Evolutionary conservation across 257 asterid genomes (phyloP).

Genomic region (Agastache rugosa): DNA sequence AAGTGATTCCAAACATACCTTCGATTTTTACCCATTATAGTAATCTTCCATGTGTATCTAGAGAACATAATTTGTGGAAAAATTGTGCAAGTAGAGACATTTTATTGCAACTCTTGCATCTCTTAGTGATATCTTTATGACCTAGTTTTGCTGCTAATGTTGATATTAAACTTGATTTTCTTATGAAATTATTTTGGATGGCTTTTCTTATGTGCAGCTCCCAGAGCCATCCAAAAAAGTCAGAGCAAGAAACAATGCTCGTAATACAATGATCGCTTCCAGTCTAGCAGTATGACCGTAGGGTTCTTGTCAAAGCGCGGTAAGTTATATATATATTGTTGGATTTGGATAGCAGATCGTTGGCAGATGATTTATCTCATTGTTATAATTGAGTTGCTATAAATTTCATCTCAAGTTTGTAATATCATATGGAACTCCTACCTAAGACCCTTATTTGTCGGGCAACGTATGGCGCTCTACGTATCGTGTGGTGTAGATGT

Average conservation of each 20-base stretch:
- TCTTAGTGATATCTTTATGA: neutral
- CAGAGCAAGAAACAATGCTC: constrained; percentile 31
- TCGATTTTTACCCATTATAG: neutral
- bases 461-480: constrained; percentile 5
- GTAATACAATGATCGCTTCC: constrained; percentile 7
- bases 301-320: neutral
- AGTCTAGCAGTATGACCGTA: constrained; percentile 15
- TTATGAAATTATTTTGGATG: neutral
- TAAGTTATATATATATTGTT: constrained; percentile 9
- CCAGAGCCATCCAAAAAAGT: constrained; percentile 37
- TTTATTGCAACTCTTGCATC: neutral
- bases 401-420: constrained; percentile 29
- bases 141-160: neutral
- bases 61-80: neutral
- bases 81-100: neutral
- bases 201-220: constrained; percentile 27
- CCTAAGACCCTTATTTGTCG: constrained; percentile 6
- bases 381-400: neutral
- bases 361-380: constrained; percentile 24
- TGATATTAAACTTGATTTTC: neutral
- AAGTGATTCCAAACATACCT: neutral
- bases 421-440: constrained; percentile 3
- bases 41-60: neutral
- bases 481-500: constrained; percentile 30
- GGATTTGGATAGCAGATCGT: constrained; percentile 29